Evolutionary conservation across 768 basidiomycete genomes (phyloP).

Genomic region (Nevesoporus exiguus): DNA sequence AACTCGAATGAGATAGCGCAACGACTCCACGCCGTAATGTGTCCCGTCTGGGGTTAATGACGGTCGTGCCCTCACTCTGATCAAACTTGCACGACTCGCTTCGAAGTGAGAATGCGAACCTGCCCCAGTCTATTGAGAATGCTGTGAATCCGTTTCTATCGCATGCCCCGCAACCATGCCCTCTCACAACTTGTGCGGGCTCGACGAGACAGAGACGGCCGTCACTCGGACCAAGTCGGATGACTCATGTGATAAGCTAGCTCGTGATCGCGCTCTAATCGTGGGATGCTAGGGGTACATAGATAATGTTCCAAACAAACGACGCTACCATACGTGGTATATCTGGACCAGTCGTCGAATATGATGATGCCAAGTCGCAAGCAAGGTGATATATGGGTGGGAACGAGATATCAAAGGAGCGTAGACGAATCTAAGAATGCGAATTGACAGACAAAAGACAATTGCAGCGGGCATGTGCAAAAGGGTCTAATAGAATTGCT

Average conservation of each 20-base stretch:
- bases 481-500: not conserved
- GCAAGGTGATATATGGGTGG: not conserved
- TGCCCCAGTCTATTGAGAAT: no score
- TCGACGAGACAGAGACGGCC: no score
- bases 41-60: no score
- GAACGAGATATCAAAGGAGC: not conserved
- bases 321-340: not conserved
- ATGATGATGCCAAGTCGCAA: not conserved
- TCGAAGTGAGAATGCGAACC: no score
- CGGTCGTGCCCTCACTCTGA: no score
- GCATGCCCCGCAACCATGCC: no score
- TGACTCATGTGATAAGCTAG: not conserved
- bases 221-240: not conserved
- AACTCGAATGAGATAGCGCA: no score
- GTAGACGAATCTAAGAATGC: not conserved
- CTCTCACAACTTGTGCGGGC: not conserved
- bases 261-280: not conserved
- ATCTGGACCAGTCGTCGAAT: not conserved
- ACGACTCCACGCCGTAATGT: no score
- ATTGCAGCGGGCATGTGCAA: not conserved
- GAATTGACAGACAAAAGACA: not conserved
- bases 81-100: no score
- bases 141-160: no score
- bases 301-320: not conserved
- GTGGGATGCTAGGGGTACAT: not conserved